Conservation (phyloP, 306 rosid species). For the Inga leiocalycina region DNA sequence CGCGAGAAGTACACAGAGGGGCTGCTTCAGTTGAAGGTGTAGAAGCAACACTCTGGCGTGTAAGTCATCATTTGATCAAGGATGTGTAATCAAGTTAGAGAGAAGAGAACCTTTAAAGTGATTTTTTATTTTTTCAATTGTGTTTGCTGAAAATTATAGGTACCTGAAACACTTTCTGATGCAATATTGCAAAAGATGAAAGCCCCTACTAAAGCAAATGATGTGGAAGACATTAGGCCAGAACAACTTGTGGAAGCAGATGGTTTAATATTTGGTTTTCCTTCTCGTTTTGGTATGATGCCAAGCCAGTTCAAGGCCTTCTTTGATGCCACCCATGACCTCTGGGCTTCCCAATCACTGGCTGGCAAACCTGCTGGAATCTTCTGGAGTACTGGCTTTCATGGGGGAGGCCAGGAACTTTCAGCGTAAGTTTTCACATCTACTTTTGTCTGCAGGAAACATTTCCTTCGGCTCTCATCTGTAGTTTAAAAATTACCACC, state of each 20-base stretch:
- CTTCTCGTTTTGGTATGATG: slow-evolving; percentile 97
- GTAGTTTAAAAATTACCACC: neutral
- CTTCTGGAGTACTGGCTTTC: slow-evolving; percentile 97
- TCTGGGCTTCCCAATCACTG: slow-evolving; percentile 85
- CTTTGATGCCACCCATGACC: slow-evolving; percentile 69
- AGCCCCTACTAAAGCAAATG: slow-evolving; percentile 72
- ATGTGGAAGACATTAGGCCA: slow-evolving; percentile 75
- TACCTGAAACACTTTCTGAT: slow-evolving; percentile 78
- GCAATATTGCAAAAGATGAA: slow-evolving; percentile 70
- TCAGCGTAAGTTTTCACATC: slow-evolving; percentile 67
- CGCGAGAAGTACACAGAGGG: slow-evolving; percentile 76
- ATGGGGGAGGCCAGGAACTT: slow-evolving; percentile 96
- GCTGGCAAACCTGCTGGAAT: slow-evolving; percentile 98
- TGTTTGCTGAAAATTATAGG: slow-evolving; percentile 51
- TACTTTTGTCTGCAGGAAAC: neutral
- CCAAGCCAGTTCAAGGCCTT: slow-evolving; percentile 85
- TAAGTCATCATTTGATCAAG: slow-evolving; percentile 34
- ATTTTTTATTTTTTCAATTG: slow-evolving; percentile 15
- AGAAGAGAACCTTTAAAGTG: slow-evolving; percentile 14
- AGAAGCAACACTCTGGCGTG: slow-evolving; percentile 91
- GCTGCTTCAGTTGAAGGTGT: slow-evolving; percentile 84
- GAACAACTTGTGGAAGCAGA: slow-evolving; percentile 88
- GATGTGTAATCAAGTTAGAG: slow-evolving; percentile 1
- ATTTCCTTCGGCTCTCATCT: slow-evolving; percentile 16
- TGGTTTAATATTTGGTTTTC: slow-evolving; percentile 85